phyloP scores from a whole-genome alignment of 192 early-diverging fungal genomes.

The Spinellus fusiger region DNA sequence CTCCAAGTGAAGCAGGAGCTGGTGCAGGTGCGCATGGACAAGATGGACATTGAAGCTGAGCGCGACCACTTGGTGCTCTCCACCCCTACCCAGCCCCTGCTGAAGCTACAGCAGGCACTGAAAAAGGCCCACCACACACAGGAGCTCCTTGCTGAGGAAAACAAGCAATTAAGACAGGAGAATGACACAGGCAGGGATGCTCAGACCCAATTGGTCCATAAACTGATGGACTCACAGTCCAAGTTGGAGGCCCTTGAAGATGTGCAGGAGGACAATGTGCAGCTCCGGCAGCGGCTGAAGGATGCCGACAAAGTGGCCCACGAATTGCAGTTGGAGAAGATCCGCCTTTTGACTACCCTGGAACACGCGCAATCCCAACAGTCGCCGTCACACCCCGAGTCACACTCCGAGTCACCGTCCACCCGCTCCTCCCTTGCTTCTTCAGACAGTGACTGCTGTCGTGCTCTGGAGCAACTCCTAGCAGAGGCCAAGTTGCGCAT shows the following conservation, averaged over 20 bases:
- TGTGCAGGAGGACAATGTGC: neutral
- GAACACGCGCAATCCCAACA: neutral
- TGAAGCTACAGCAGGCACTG: conserved; percentile 16
- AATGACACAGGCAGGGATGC: conserved; percentile 10
- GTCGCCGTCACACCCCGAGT: too few relatives aligned
- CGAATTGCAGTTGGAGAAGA: conserved; percentile 11
- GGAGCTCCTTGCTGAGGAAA: conserved; percentile 3
- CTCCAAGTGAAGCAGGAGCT: conserved; percentile 50
- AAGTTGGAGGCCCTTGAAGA: neutral
- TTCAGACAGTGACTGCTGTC: conserved; percentile 1
- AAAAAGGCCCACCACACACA: conserved; percentile 4
- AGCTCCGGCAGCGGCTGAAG: neutral
- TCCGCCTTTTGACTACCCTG: conserved; percentile 1
- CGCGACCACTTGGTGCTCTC: neutral
- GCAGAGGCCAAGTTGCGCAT: conserved; percentile 25
- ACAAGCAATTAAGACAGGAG: neutral
- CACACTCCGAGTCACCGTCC: too few relatives aligned
- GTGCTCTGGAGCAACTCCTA: conserved; percentile 20
- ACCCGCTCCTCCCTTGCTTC: neutral
- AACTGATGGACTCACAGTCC: conserved; percentile 10
- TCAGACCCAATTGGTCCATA: conserved; percentile 19
- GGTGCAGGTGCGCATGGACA: conserved; percentile 12
- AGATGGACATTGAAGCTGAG: conserved; percentile 15
- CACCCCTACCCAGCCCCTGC: too few relatives aligned
- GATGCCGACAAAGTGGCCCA: conserved; percentile 5